Evolutionary conservation across 176 grass and related monocot genomes (phyloP).

Genomic region (Urochloa ruziziensis): DNA sequence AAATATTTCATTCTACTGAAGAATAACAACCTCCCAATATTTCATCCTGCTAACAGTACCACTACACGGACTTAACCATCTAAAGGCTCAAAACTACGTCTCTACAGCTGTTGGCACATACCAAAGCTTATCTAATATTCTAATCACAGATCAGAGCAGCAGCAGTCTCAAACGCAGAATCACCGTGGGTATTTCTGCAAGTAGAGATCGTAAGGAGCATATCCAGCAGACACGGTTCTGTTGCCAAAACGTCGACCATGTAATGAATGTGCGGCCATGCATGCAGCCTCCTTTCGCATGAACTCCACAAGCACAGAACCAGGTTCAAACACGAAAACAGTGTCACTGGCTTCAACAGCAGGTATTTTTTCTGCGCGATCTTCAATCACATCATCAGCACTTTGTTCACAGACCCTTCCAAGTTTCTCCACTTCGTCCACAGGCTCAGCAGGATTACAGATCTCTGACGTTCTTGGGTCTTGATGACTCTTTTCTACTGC

Average conservation of each 20-base stretch:
- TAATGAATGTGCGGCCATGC: constrained; percentile 64
- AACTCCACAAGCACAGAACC: constrained; percentile 87
- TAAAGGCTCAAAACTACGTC: neutral
- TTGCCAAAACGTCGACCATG: constrained; percentile 67
- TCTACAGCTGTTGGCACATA: neutral
- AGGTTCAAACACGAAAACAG: constrained; percentile 36
- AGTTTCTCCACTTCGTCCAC: constrained; percentile 7
- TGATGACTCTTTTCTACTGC: constrained; percentile 15
- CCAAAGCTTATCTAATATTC: neutral
- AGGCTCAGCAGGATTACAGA: neutral
- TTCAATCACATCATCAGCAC: neutral
- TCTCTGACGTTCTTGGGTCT: neutral
- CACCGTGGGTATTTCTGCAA: constrained; percentile 52
- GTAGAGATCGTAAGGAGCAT: constrained; percentile 59
- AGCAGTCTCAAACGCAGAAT: constrained; percentile 20
- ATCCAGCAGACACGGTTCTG: constrained; percentile 47
- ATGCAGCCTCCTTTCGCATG: constrained; percentile 68
- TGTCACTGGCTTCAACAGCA: neutral
- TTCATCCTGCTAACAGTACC: constrained; percentile 3
- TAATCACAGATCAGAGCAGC: neutral
- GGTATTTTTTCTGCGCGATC: neutral
- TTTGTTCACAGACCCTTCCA: neutral
- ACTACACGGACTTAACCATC: neutral
- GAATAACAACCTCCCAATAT: neutral
- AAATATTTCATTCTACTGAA: neutral